Evolutionary conservation across 2,329 filamentous ascomycete species (phyloP).

Genomic region (Venturia nashicola): DNA sequence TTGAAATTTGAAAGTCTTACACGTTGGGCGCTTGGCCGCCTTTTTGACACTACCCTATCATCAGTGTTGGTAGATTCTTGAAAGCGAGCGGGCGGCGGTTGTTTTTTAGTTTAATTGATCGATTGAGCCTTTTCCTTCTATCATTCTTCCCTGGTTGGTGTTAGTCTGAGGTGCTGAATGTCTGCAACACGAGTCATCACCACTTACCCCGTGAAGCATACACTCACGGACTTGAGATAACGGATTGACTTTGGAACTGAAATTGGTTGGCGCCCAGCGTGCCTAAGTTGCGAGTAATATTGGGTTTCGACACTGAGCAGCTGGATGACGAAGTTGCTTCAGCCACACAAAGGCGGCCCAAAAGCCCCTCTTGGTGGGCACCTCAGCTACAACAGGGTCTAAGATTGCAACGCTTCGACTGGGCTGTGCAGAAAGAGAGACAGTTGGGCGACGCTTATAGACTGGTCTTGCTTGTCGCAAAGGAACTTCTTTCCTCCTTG

Average conservation of each 20-base stretch:
- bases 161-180: neutral
- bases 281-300: neutral
- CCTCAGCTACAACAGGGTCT: neutral
- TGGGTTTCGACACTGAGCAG: neutral
- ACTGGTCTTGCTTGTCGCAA: neutral
- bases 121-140: neutral
- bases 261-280: too few relatives aligned
- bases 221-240: too few relatives aligned
- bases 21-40: neutral
- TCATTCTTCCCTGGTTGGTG: neutral
- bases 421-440: neutral
- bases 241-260: too few relatives aligned
- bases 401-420: neutral
- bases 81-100: neutral
- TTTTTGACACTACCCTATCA: neutral
- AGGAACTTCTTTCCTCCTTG: neutral
- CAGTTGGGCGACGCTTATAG: neutral
- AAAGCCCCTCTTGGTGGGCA: neutral
- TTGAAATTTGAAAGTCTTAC: constrained; percentile 2
- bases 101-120: constrained; percentile 1
- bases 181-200: neutral
- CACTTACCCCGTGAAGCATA: too few relatives aligned
- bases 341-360: neutral
- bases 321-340: neutral
- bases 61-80: neutral